These are phyloP conservation scores for Leishmania braziliensis DNA, from an alignment of 208 protist genomes.

Conservation along the genomic window DNA sequence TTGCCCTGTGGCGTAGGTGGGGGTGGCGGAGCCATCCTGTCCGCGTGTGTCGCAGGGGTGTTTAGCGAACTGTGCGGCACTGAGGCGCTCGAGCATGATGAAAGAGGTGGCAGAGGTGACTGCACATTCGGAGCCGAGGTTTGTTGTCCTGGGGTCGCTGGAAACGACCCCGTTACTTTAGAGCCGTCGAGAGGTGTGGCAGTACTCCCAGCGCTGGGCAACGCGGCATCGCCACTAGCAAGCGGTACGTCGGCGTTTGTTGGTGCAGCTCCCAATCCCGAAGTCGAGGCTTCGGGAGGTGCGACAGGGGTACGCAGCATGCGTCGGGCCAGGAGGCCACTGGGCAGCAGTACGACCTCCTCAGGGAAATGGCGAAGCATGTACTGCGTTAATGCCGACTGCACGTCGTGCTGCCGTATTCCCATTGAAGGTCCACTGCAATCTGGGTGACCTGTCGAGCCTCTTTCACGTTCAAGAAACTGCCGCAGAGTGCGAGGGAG, in stretches of 20 bases:
- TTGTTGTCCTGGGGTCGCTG: neutral
- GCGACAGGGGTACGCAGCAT: neutral
- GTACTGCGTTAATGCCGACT: constrained; percentile 2
- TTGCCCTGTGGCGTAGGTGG: constrained; percentile 2
- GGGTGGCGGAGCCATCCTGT: constrained; percentile 1
- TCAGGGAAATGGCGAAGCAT: constrained; percentile 27
- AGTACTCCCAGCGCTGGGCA: neutral
- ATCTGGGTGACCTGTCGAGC: neutral
- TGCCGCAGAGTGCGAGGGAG: constrained; percentile 7
- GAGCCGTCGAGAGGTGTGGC: neutral
- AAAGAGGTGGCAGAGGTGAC: neutral
- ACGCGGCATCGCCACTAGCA: neutral
- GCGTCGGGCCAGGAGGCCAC: constrained; percentile 15
- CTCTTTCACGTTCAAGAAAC: constrained; percentile 3
- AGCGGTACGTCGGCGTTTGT: neutral
- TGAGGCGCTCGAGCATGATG: neutral
- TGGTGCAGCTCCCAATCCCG: neutral
- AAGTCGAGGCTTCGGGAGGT: neutral
- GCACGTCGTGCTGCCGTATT: neutral
- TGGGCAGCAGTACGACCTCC: constrained; percentile 27
- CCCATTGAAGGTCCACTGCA: neutral
- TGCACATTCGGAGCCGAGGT: neutral
- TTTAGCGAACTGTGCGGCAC: neutral
- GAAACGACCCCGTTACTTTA: neutral
- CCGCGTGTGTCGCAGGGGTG: neutral